Base-by-base conservation (phyloP, 1,284 basidiomycete species). In the Malassezia japonica region DNA sequence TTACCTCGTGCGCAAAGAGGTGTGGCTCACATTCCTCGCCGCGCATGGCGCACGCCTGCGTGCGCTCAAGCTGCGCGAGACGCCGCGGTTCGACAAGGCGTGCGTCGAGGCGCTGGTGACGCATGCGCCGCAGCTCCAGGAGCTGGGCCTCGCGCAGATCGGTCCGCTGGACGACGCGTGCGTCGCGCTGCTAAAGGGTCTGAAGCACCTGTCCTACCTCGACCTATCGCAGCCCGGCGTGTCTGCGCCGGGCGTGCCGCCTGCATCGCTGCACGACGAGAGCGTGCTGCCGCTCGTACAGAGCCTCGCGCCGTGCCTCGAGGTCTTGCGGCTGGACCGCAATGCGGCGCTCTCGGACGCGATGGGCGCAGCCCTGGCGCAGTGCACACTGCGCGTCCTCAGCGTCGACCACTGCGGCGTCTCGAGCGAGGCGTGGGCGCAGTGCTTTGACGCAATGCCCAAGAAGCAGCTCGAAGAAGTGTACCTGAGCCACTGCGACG, bases 41-140 rank as follows among this genome's bases (percentile, higher is more conserved):
- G 70, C 79, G 1, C 79, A 83, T 39, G 76, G 75, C n/a, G 46
- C 60, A n/a, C 69, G 76, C 2, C 78, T 95, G 6, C 77, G 81
- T 59, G 79, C 79, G 12, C 86, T 95, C 74, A 77, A 84, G 40
- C 83, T 96, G 57, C 85, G 71, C 4, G 66, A 74, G 68, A 87
- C 85, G 56, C 88, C 90, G 3, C 82, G 90, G 6, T 91, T 98
- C 72, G 83, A 92, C 68, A 66, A 83, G 2, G 79, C 80, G 8
- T 87, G 84, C 64, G 76, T 86, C 50, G 67, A 80, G 23, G 72
- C 79, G 3, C 79, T 96, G 33, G 80, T 83, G 15, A 63, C 78
- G 23, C 73, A 78, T 46, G 89, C 85, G 59, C 77, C 79, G 2
- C 74, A 75, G 16, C 74, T 98, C 16, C 78, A 75, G 7, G 81